phyloP scores from a whole-genome alignment of 2,329 filamentous ascomycete genomes.

The Botrytis deweyae region DNA sequence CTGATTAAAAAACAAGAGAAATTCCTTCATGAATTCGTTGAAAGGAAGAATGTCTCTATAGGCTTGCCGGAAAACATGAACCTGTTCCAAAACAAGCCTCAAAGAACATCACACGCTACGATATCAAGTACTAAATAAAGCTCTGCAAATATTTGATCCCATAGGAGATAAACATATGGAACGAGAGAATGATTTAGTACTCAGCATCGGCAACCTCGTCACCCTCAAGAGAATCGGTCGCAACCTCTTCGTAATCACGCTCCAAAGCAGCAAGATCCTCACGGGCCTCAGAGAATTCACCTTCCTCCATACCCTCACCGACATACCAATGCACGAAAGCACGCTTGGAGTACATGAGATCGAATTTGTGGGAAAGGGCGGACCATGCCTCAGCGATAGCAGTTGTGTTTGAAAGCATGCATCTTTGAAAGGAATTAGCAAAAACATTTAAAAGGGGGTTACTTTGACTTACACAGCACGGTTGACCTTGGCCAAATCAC shows the following conservation, averaged over 20 bases:
- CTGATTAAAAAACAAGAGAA: slow-evolving; percentile 37
- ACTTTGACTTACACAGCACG: slow-evolving; percentile 80
- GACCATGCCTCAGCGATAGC: slow-evolving; percentile 66
- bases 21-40: slow-evolving; percentile 32
- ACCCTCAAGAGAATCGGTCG: slow-evolving; percentile 52
- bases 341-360: slow-evolving; percentile 68
- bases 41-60: slow-evolving; percentile 31
- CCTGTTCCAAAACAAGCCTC: slow-evolving; percentile 34
- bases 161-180: slow-evolving; percentile 34
- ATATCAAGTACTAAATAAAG: slow-evolving; percentile 36
- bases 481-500: slow-evolving; percentile 93
- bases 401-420: slow-evolving; percentile 66
- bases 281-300: slow-evolving; percentile 64
- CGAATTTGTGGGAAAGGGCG: slow-evolving; percentile 65
- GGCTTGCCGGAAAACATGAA: slow-evolving; percentile 33
- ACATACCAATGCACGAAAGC: slow-evolving; percentile 73
- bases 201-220: slow-evolving; percentile 65
- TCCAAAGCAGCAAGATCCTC: slow-evolving; percentile 65
- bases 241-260: slow-evolving; percentile 65
- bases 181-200: slow-evolving; percentile 31
- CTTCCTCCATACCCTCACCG: slow-evolving; percentile 69
- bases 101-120: slow-evolving; percentile 33
- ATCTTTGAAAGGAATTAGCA: background rate
- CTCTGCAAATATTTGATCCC: slow-evolving; percentile 37
- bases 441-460: slow-evolving; percentile 27